Evolutionary conservation across 116 monocot genomes (phyloP).

Genomic region (Phalaenopsis hybrid): DNA sequence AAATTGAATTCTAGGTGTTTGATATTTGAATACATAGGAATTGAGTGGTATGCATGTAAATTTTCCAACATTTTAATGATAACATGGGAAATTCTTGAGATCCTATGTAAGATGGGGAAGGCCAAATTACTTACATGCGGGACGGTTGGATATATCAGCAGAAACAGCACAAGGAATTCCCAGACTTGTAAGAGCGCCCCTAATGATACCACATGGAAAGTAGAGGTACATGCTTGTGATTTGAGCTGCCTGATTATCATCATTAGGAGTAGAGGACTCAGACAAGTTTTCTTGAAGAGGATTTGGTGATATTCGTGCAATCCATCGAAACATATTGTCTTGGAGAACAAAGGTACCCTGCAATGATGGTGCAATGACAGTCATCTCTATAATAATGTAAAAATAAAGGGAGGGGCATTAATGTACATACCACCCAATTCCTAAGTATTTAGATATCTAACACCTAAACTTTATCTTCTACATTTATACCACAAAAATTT

Average conservation of each 20-base stretch:
- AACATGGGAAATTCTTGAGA: background rate
- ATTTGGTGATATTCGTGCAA: constrained; percentile 63
- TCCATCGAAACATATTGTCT: constrained; percentile 93
- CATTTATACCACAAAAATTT: no score
- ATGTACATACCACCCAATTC: no score
- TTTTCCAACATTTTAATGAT: background rate
- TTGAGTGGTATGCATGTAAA: no score
- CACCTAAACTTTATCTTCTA: no score
- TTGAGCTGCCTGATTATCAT: constrained; percentile 40
- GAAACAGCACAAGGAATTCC: constrained; percentile 93
- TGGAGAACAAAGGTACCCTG: constrained; percentile 98
- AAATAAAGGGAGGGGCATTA: background rate
- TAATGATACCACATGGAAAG: constrained; percentile 96
- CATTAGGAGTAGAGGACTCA: constrained; percentile 24
- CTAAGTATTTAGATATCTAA: no score
- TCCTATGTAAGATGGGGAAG: background rate
- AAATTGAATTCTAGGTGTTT: no score
- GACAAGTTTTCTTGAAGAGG: constrained; percentile 38
- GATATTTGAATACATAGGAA: no score
- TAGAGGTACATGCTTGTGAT: constrained; percentile 87
- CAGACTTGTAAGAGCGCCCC: constrained; percentile 86
- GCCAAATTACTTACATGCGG: constrained; percentile 65
- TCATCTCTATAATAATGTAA: background rate
- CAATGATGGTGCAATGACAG: constrained; percentile 6
- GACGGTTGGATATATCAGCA: constrained; percentile 87